A percentile compares a stretch with the other conserved stretches of the same genome.
Conservation (phyloP, 2,329 filamentous ascomycete genomes). For the Scleromitrula shiraiana region DNA sequence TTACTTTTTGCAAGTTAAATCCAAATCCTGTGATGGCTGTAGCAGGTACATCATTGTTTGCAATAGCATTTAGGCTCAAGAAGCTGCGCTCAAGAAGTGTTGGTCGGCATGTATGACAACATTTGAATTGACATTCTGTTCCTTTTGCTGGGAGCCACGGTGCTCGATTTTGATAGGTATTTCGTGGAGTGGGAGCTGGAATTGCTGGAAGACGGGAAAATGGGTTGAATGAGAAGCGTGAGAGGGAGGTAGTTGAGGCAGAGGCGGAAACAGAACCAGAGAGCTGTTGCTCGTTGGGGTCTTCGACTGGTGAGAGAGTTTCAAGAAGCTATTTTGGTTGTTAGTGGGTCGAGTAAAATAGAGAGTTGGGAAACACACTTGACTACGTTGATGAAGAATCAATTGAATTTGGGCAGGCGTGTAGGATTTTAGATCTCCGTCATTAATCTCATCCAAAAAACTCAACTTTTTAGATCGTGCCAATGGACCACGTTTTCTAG, state of each 20-base stretch:
- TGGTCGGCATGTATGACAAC: conserved; percentile 43
- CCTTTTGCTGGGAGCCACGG: conserved; percentile 33
- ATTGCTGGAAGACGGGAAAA: not conserved
- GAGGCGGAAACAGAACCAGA: not conserved
- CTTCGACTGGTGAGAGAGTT: not conserved
- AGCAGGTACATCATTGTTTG: conserved; percentile 42
- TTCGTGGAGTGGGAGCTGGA: not conserved
- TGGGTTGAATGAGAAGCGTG: conserved; percentile 2
- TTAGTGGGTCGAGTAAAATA: not conserved
- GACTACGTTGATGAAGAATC: conserved; percentile 43
- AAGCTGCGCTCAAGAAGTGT: conserved; percentile 37
- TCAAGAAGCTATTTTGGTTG: not conserved
- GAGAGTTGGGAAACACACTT: conserved; percentile 32
- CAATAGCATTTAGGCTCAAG: conserved; percentile 43
- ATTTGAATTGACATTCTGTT: conserved; percentile 42
- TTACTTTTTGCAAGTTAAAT: conserved; percentile 36
- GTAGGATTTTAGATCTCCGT: conserved; percentile 38
- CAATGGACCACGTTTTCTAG: conserved; percentile 18
- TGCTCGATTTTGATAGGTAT: not conserved
- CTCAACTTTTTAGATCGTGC: conserved; percentile 17
- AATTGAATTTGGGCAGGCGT: conserved; percentile 38
- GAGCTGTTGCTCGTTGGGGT: not conserved
- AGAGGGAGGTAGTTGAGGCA: not conserved
- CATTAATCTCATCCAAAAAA: conserved; percentile 34
- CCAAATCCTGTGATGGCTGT: conserved; percentile 44